Evolutionary conservation across 2,329 filamentous ascomycete species (phyloP).

Genomic region (Coniella lustricola): DNA sequence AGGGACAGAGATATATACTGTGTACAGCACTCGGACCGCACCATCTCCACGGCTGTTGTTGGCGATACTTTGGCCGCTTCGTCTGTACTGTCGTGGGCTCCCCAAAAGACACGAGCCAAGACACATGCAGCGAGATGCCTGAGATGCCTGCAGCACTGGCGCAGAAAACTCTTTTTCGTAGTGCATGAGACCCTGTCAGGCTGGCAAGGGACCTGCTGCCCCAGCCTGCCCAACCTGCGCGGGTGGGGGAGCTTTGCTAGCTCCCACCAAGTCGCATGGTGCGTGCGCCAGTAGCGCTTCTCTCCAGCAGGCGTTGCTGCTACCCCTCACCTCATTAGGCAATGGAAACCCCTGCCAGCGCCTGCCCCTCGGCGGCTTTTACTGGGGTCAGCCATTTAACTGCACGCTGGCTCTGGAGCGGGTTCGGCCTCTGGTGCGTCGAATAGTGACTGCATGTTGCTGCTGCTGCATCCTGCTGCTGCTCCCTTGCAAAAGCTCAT

Average conservation of each 20-base stretch:
- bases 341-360: not conserved
- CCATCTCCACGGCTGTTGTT: too few species aligned
- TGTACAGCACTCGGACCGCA: too few species aligned
- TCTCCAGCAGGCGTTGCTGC: not conserved
- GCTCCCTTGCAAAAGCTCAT: slow-evolving; percentile 6
- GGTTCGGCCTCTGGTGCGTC: not conserved
- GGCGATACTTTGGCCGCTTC: too few species aligned
- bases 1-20: too few species aligned
- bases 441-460: not conserved
- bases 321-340: slow-evolving; percentile 5
- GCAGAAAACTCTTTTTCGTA: not conserved
- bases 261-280: too few species aligned
- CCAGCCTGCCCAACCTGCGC: not conserved
- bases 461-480: not conserved
- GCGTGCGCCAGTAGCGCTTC: not conserved
- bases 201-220: not conserved
- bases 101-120: too few species aligned
- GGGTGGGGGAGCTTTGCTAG: too few species aligned
- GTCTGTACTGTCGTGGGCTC: too few species aligned
- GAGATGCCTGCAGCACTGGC: not conserved
- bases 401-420: not conserved
- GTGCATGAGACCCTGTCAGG: not conserved
- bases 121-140: too few species aligned
- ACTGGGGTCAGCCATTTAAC: not conserved
- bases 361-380: slow-evolving; percentile 4